Conservation (phyloP, 2,329 filamentous ascomycete species). For the Sclerotinia nivalis region DNA sequence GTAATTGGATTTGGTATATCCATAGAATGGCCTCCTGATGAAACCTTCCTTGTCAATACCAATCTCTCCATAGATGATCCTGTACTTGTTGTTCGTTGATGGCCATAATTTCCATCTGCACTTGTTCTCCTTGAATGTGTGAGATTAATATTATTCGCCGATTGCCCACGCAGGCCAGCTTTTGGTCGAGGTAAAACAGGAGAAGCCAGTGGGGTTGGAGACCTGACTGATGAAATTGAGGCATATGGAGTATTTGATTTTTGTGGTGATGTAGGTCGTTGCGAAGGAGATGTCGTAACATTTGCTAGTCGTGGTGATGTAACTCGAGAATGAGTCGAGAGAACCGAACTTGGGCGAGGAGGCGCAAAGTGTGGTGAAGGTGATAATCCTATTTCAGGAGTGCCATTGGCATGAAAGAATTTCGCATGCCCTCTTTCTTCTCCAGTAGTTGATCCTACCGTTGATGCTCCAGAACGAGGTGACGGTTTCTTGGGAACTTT, state of each 20-base stretch:
- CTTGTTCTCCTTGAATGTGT: slow-evolving; percentile 31
- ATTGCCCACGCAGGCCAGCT: slow-evolving; percentile 30
- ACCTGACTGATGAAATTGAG: slow-evolving; percentile 32
- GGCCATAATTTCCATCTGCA: slow-evolving; percentile 31
- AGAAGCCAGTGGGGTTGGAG: slow-evolving; percentile 32
- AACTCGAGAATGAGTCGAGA: slow-evolving; percentile 50
- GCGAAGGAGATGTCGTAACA: slow-evolving; percentile 26
- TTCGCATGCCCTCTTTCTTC: slow-evolving; percentile 50
- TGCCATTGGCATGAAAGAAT: slow-evolving; percentile 75
- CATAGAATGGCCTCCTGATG: slow-evolving; percentile 27
- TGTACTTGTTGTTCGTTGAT: slow-evolving; percentile 37
- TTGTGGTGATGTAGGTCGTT: slow-evolving; percentile 48
- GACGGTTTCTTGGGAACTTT: slow-evolving; percentile 41
- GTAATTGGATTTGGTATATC: slow-evolving; percentile 29
- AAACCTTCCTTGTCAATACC: slow-evolving; percentile 31
- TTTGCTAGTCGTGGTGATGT: slow-evolving; percentile 45
- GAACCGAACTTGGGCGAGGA: slow-evolving; percentile 48
- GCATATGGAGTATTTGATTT: slow-evolving; percentile 44
- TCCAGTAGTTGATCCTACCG: slow-evolving; percentile 35
- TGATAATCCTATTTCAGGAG: slow-evolving; percentile 50
- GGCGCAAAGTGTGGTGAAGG: slow-evolving; percentile 43
- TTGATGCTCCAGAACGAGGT: slow-evolving; percentile 35
- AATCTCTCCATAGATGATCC: slow-evolving; percentile 33
- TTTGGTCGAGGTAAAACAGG: slow-evolving; percentile 33
- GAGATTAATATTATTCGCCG: slow-evolving; percentile 32